Conservation (phyloP, 495 filamentous ascomycete genomes). For the Penicillium lividum region DNA sequence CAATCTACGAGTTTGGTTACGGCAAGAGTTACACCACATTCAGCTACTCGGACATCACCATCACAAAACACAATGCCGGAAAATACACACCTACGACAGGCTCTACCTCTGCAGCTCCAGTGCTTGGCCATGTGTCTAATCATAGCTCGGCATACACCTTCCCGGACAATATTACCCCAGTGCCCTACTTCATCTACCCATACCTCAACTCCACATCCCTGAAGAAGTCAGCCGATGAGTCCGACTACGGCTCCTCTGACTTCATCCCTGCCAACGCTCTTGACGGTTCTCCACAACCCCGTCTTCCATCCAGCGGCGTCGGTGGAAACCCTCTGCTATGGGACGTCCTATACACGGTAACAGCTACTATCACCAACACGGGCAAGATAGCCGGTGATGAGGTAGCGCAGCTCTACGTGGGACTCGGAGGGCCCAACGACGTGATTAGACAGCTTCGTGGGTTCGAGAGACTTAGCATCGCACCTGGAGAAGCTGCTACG, state of each 20-base stretch:
- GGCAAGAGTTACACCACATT: constrained; percentile 70
- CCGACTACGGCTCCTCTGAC: constrained; percentile 55
- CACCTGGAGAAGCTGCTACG: constrained; percentile 38
- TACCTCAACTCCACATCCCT: constrained; percentile 7
- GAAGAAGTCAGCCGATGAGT: not conserved
- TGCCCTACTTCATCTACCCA: constrained; percentile 4
- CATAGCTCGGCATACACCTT: not conserved
- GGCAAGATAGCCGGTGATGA: constrained; percentile 55
- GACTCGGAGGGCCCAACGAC: constrained; percentile 43
- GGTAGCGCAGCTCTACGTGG: constrained; percentile 67
- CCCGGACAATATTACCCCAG: not conserved
- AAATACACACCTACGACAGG: constrained; percentile 2
- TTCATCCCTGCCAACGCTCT: not conserved
- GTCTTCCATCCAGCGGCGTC: constrained; percentile 41
- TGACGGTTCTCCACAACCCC: constrained; percentile 24
- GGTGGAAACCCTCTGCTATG: constrained; percentile 62
- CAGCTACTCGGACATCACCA: constrained; percentile 44
- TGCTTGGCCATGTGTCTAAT: not conserved
- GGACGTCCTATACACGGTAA: constrained; percentile 53
- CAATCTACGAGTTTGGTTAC: constrained; percentile 68
- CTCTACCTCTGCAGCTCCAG: not conserved
- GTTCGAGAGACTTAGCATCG: constrained; percentile 59
- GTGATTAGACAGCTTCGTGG: constrained; percentile 52
- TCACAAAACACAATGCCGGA: constrained; percentile 19
- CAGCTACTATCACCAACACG: constrained; percentile 49